These are phyloP conservation scores for Candida dubliniensis DNA, from an alignment of 1,139 yeast genomes.

Conservation along the genomic window DNA sequence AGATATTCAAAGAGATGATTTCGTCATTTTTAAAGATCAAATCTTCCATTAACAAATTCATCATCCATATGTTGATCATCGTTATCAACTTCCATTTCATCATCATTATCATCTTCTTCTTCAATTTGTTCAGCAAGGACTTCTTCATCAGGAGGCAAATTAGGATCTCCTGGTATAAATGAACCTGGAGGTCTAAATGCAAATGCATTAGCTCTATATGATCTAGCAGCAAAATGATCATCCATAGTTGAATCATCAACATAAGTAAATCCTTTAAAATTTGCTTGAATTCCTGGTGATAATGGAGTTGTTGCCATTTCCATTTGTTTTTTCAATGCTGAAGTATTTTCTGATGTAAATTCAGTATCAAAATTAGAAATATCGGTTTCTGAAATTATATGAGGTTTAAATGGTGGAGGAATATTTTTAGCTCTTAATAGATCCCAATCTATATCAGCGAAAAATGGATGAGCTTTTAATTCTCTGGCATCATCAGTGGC, in stretches of 20 bases:
- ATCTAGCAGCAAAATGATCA: slow-evolving; percentile 64
- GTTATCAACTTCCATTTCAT: slow-evolving; percentile 53
- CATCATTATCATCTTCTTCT: slow-evolving; percentile 57
- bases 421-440: slow-evolving; percentile 73
- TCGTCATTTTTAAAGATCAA: slow-evolving; percentile 50
- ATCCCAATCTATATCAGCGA: slow-evolving; percentile 88
- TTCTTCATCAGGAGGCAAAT: slow-evolving; percentile 79
- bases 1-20: too few relatives aligned
- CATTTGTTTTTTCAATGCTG: slow-evolving; percentile 61
- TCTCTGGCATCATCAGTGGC: slow-evolving; percentile 90
- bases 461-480: slow-evolving; percentile 85
- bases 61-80: slow-evolving; percentile 54
- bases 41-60: slow-evolving; percentile 86
- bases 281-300: slow-evolving; percentile 92
- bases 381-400: slow-evolving; percentile 84
- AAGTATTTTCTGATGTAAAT: slow-evolving; percentile 71
- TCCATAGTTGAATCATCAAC: slow-evolving; percentile 94
- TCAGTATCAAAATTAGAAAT: slow-evolving; percentile 97
- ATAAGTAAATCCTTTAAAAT: slow-evolving; percentile 92
- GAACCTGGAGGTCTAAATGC: slow-evolving; percentile 65
- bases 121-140: slow-evolving; percentile 73
- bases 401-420: slow-evolving; percentile 98
- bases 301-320: slow-evolving; percentile 77
- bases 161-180: slow-evolving; percentile 75
- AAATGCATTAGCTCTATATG: slow-evolving; percentile 46